Conservation (phyloP, 2,329 filamentous ascomycete genomes). For the Colletotrichum acutatum region DNA sequence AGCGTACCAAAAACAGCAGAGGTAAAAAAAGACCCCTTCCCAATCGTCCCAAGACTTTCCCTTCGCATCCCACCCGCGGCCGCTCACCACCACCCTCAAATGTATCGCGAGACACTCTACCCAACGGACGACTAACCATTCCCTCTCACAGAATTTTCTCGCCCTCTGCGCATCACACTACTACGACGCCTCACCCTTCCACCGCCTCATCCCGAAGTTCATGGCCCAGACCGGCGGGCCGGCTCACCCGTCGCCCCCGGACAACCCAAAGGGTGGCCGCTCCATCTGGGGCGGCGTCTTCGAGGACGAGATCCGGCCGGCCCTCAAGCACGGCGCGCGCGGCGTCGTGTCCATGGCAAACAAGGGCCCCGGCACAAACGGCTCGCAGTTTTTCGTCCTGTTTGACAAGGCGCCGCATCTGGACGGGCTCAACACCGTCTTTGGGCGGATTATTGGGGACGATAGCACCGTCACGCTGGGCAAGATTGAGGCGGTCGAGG, state of each 20-base stretch:
- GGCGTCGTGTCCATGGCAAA: constrained; percentile 84
- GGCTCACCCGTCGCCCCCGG: constrained; percentile 58
- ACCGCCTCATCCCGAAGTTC: constrained; percentile 83
- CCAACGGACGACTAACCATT: constrained; percentile 25
- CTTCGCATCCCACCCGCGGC: background rate
- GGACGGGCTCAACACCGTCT: constrained; percentile 86
- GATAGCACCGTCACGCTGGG: constrained; percentile 73
- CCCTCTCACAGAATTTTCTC: constrained; percentile 77
- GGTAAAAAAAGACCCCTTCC: constrained; percentile 54
- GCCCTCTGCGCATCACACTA: constrained; percentile 84
- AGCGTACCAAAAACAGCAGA: constrained; percentile 92
- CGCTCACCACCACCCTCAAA: background rate
- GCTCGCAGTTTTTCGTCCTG: constrained; percentile 84
- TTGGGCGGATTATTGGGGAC: constrained; percentile 78
- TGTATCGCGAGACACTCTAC: background rate
- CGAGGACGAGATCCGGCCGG: constrained; percentile 82
- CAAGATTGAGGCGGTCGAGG: constrained; percentile 75
- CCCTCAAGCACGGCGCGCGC: constrained; percentile 74
- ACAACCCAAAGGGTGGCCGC: constrained; percentile 73
- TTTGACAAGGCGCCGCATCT: constrained; percentile 83
- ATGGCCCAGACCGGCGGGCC: constrained; percentile 83
- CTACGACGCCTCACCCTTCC: constrained; percentile 81
- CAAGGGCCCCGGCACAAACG: constrained; percentile 78
- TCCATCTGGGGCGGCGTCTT: constrained; percentile 82
- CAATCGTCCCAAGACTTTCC: background rate